phyloP scores from a whole-genome alignment of 148 eudicot genomes.

The Agrostemma githago region DNA sequence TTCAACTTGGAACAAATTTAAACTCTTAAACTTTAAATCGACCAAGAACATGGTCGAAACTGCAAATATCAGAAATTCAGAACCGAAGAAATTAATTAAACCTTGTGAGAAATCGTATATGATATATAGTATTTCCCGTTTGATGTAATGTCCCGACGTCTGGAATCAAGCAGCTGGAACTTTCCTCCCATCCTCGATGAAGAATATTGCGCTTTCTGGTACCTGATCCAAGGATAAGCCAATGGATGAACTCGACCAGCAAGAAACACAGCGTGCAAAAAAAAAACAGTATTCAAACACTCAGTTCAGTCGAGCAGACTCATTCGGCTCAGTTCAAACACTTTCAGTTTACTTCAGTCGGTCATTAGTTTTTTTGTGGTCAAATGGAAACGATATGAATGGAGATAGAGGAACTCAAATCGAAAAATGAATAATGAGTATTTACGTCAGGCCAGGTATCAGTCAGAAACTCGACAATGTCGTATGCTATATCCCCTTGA shows the following conservation, averaged over 20 bases:
- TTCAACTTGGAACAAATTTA: conserved; percentile 6
- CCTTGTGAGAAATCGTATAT: conserved; percentile 11
- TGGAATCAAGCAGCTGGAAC: conserved; percentile 49
- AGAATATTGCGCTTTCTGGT: conserved; percentile 66
- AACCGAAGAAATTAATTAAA: conserved; percentile 1
- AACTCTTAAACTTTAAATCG: background rate
- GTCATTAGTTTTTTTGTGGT: background rate
- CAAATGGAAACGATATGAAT: background rate
- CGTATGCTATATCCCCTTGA: conserved; percentile 94
- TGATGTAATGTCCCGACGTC: background rate
- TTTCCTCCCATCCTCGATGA: conserved; percentile 79
- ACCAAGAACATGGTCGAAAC: background rate
- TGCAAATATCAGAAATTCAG: background rate
- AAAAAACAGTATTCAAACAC: too few relatives aligned
- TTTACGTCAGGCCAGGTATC: conserved; percentile 96
- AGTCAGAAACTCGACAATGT: conserved; percentile 84
- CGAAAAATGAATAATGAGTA: conserved; percentile 3
- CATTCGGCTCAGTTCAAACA: too few relatives aligned
- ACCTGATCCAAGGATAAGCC: conserved; percentile 32
- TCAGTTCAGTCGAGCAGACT: too few relatives aligned
- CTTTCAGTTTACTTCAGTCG: too few relatives aligned
- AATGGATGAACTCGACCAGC: background rate
- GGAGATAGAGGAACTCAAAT: background rate
- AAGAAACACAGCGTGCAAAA: background rate
- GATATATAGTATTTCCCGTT: background rate